Evolutionary conservation across 805 yeast species (phyloP).

Genomic region (Jamesozyma spencerorum): DNA sequence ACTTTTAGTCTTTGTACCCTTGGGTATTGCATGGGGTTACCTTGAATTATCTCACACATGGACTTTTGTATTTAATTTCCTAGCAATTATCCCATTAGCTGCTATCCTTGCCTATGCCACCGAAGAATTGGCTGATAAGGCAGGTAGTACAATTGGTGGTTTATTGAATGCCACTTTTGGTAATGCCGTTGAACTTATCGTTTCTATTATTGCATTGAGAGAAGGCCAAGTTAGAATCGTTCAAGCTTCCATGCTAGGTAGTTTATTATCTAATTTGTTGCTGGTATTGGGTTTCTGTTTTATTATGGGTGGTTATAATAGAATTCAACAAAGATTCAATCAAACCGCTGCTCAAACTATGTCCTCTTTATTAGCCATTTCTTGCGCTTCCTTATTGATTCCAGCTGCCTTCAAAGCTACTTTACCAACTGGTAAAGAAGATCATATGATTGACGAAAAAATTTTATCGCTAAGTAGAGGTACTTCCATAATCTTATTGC

Average conservation of each 20-base stretch:
- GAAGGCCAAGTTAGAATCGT: slow-evolving; percentile 88
- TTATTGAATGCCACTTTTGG: slow-evolving; percentile 94
- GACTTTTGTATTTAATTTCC: slow-evolving; percentile 67
- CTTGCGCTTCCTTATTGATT: slow-evolving; percentile 77
- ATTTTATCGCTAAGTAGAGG: slow-evolving; percentile 77
- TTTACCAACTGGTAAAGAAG: slow-evolving; percentile 39
- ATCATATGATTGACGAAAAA: slow-evolving; percentile 30
- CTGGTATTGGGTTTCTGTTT: slow-evolving; percentile 94
- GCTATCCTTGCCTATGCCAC: slow-evolving; percentile 86
- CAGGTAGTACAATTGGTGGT: slow-evolving; percentile 91
- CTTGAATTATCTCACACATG: slow-evolving; percentile 44
- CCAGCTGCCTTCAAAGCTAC: slow-evolving; percentile 96
- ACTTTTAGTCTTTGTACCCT: slow-evolving; percentile 74
- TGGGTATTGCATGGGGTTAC: slow-evolving; percentile 70
- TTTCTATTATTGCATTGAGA: slow-evolving; percentile 77
- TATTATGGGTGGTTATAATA: slow-evolving; percentile 81
- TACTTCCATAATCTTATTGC: slow-evolving; percentile 67
- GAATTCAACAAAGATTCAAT: slow-evolving; percentile 80
- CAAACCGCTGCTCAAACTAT: slow-evolving; percentile 97
- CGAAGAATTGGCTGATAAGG: slow-evolving; percentile 78
- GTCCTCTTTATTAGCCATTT: slow-evolving; percentile 86
- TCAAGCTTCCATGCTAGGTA: slow-evolving; percentile 95
- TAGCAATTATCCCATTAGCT: slow-evolving; percentile 89
- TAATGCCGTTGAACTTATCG: slow-evolving; percentile 94
- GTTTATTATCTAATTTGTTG: slow-evolving; percentile 78